A percentile compares a stretch with the other conserved stretches of the same genome.
These are phyloP conservation scores for Apiosordaria backusii DNA, from an alignment of 495 filamentous ascomycete genomes.

Conservation along the genomic window DNA sequence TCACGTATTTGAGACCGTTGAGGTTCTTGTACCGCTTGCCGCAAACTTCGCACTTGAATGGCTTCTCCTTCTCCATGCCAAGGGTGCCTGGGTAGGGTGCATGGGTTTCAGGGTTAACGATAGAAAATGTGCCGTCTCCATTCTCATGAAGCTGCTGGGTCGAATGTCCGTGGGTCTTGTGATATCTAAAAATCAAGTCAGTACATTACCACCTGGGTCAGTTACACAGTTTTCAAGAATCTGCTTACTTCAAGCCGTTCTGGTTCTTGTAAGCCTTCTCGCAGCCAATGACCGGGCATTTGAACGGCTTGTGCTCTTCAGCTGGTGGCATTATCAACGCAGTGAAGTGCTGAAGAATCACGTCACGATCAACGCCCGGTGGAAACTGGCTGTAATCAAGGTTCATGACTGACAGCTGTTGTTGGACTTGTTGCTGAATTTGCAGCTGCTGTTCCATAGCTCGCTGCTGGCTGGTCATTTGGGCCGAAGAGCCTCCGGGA, in stretches of 20 bases:
- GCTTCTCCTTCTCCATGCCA: conserved; percentile 99
- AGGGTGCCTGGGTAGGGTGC: conserved; percentile 90
- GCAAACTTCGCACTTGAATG: conserved; percentile 92
- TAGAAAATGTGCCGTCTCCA: conserved; percentile 92
- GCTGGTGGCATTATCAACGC: conserved; percentile 54
- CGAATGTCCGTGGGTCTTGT: conserved; percentile 86
- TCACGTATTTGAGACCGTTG: conserved; percentile 86
- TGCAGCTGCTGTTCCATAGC: conserved; percentile 35
- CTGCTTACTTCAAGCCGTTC: conserved; percentile 84
- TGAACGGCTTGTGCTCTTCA: conserved; percentile 89
- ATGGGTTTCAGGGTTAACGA: conserved; percentile 94
- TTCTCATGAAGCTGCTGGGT: conserved; percentile 96
- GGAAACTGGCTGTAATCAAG: conserved; percentile 64
- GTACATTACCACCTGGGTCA: conserved; percentile 20
- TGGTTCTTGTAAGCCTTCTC: conserved; percentile 99
- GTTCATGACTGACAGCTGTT: conserved; percentile 64
- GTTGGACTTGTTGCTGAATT: conserved; percentile 46
- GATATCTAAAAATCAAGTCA: conserved; percentile 54
- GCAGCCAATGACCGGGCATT: conserved; percentile 95
- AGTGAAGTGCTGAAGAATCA: conserved; percentile 70
- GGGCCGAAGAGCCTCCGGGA: conserved; percentile 60
- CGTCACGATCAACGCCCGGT: conserved; percentile 69
- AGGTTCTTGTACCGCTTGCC: conserved; percentile 99
- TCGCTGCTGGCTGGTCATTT: conserved; percentile 55
- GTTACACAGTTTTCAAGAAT: neutral